phyloP scores from a whole-genome alignment of 108 stramenopile genomes.

The Epithemia pelagica region DNA sequence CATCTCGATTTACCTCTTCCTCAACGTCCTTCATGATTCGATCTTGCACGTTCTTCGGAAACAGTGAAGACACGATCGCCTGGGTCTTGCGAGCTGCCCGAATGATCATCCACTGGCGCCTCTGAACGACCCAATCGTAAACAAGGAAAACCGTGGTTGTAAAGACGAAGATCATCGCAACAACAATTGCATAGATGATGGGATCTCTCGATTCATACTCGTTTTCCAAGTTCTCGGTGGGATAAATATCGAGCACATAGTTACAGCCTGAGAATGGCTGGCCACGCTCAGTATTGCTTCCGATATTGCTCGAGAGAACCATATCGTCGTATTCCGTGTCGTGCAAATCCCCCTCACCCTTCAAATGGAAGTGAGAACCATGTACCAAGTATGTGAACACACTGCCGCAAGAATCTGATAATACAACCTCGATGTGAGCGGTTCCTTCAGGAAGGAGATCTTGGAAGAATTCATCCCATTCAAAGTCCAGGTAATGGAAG shows the following conservation, averaged over 20 bases:
- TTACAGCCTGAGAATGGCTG: neutral
- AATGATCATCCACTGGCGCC: neutral
- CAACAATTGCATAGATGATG: neutral
- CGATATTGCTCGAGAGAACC: neutral
- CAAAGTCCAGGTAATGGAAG: neutral
- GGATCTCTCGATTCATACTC: neutral
- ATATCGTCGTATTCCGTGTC: neutral
- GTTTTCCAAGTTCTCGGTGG: neutral
- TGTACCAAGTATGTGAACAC: neutral
- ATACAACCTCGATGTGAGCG: neutral
- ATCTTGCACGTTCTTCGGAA: constrained; percentile 4
- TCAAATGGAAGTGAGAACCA: neutral
- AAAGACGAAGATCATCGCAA: neutral
- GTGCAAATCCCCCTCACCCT: constrained; percentile 6
- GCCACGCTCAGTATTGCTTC: neutral
- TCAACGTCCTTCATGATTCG: constrained; percentile 1
- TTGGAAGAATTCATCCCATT: neutral
- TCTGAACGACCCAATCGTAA: neutral
- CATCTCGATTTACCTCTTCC: neutral
- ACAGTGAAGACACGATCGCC: neutral
- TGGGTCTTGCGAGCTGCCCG: neutral
- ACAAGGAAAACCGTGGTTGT: neutral
- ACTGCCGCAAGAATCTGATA: neutral
- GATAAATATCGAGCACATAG: constrained; percentile 1
- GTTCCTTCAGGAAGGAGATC: neutral